Percentiles rank a stretch among this genome's conserved stretches.
These are phyloP conservation scores for Solanum aculeatissimum DNA, from an alignment of 305 asterid genomes.

Conservation along the genomic window DNA sequence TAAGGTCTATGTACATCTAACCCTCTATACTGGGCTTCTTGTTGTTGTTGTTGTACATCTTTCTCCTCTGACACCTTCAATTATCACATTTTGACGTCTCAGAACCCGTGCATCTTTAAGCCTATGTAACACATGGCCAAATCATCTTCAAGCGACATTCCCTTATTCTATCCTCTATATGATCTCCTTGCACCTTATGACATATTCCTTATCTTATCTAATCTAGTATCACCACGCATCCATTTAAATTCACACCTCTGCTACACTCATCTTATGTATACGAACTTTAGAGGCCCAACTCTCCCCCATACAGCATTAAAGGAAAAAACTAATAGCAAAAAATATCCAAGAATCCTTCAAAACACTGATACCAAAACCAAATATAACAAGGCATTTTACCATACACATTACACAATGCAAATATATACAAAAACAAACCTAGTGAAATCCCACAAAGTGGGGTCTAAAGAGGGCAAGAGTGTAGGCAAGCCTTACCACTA, in stretches of 20 bases:
- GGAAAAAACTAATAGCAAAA: not conserved
- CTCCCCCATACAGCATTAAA: not conserved
- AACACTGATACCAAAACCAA: not conserved
- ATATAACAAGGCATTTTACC: not conserved
- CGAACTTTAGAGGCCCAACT: not conserved
- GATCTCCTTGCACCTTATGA: not conserved
- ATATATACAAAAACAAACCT: too few species aligned
- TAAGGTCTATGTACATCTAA: too few species aligned
- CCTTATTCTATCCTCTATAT: not conserved
- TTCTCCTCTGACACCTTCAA: not conserved
- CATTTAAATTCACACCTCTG: not conserved
- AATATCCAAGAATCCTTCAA: not conserved
- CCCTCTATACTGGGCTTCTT: too few species aligned
- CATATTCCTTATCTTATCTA: not conserved
- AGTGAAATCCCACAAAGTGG: too few species aligned
- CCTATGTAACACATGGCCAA: not conserved
- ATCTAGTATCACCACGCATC: not conserved
- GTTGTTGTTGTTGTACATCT: too few species aligned
- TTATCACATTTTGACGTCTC: not conserved
- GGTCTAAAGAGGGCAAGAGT: too few species aligned
- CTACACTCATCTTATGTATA: not conserved
- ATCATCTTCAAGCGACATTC: not conserved
- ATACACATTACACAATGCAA: not conserved
- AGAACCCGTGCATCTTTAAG: not conserved
- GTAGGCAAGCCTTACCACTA: too few species aligned